A percentile compares a stretch with the other conserved stretches of the same genome.
These are phyloP conservation scores for Cyberlindnera saturnus DNA, from an alignment of 805 yeast genomes.

Conservation along the genomic window DNA sequence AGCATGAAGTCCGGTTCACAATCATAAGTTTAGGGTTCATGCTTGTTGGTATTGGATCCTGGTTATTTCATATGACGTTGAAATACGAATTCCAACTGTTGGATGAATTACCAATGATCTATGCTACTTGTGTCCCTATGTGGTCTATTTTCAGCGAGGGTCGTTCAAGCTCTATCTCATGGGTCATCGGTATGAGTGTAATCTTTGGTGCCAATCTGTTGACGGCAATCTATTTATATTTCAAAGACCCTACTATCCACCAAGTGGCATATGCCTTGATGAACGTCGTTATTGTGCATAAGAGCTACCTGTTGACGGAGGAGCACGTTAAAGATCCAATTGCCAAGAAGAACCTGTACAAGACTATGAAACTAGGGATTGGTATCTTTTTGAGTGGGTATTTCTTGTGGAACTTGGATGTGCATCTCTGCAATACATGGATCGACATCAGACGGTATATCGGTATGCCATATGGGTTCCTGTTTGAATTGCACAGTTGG, in stretches of 20 bases:
- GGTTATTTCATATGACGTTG: constrained; percentile 96
- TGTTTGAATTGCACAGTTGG: constrained; percentile 95
- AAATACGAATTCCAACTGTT: constrained; percentile 82
- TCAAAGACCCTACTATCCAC: constrained; percentile 81
- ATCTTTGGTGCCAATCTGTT: constrained; percentile 50
- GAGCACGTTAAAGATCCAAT: constrained; percentile 44
- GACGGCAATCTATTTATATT: constrained; percentile 67
- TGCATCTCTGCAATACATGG: constrained; percentile 63
- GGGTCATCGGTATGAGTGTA: constrained; percentile 41
- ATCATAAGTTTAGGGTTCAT: constrained; percentile 74
- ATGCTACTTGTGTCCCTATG: constrained; percentile 93
- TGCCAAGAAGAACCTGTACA: constrained; percentile 44
- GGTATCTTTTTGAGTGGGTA: constrained; percentile 67
- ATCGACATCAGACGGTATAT: constrained; percentile 51
- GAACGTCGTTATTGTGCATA: constrained; percentile 65
- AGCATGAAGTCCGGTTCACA: constrained; percentile 64
- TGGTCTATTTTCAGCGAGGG: constrained; percentile 75
- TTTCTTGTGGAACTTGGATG: constrained; percentile 84
- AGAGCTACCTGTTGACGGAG: constrained; percentile 47
- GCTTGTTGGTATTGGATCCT: constrained; percentile 87
- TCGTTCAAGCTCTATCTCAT: constrained; percentile 30
- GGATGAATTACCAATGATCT: constrained; percentile 97
- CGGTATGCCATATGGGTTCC: constrained; percentile 81
- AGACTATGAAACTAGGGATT: constrained; percentile 55
- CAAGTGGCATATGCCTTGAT: constrained; percentile 79